phyloP scores from a whole-genome alignment of 768 basidiomycete genomes.

The Clitopilus passeckerianus region DNA sequence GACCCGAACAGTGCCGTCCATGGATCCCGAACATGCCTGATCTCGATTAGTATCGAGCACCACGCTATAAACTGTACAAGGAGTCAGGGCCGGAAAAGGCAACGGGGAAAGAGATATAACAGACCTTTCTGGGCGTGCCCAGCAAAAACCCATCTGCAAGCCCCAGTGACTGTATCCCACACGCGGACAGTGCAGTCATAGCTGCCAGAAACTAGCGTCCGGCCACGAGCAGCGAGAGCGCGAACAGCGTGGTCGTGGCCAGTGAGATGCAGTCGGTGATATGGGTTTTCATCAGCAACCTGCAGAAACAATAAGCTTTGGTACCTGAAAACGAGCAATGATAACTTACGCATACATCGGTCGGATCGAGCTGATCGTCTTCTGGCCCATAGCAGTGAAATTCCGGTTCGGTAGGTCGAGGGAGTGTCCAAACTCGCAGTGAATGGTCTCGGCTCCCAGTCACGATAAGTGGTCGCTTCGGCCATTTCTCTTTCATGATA shows the following conservation, averaged over 20 bases:
- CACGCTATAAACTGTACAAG: conserved; percentile 81
- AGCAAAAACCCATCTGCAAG: conserved; percentile 72
- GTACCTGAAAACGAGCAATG: conserved; percentile 1
- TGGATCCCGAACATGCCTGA: conserved; percentile 94
- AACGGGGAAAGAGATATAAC: conserved; percentile 9
- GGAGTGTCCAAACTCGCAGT: conserved; percentile 54
- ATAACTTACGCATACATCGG: conserved; percentile 31
- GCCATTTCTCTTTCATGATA: conserved; percentile 65
- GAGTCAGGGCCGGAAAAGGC: neutral
- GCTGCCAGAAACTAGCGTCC: conserved; percentile 90
- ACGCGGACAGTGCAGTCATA: conserved; percentile 94
- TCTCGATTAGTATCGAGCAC: conserved; percentile 83
- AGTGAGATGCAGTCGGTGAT: conserved; percentile 76
- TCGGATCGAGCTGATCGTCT: conserved; percentile 53
- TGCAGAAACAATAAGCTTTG: conserved; percentile 34
- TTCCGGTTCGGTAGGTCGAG: conserved; percentile 65
- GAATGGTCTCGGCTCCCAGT: conserved; percentile 72
- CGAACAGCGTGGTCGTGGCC: conserved; percentile 93
- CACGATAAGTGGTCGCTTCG: conserved; percentile 64
- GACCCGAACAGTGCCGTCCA: conserved; percentile 96
- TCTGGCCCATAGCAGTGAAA: conserved; percentile 64
- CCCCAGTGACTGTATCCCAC: conserved; percentile 88
- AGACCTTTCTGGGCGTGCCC: conserved; percentile 92
- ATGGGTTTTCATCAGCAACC: conserved; percentile 79
- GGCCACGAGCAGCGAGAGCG: conserved; percentile 86